Conservation (phyloP, 805 yeast species). For the Sugiyamaella americana region DNA sequence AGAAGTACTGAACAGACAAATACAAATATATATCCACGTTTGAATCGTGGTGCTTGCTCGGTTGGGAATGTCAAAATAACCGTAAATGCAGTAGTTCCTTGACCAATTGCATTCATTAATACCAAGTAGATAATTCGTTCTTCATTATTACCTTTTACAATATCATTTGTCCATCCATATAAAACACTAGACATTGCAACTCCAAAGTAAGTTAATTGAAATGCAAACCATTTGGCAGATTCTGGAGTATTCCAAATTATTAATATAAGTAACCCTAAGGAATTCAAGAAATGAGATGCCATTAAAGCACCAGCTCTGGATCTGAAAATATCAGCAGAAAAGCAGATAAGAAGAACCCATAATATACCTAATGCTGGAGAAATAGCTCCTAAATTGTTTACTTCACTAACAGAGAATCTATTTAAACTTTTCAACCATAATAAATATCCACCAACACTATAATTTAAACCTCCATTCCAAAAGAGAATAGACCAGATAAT, state of each 20-base stretch:
- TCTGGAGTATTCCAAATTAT: constrained; percentile 53
- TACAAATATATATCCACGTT: constrained; percentile 17
- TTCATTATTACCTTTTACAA: constrained; percentile 46
- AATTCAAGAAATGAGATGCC: constrained; percentile 47
- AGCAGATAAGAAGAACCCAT: constrained; percentile 26
- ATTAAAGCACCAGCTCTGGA: constrained; percentile 50
- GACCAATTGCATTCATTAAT: constrained; percentile 45
- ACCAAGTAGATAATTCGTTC: constrained; percentile 47
- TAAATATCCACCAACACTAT: constrained; percentile 49
- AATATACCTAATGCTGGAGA: constrained; percentile 57
- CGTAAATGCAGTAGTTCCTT: constrained; percentile 48
- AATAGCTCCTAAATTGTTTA: constrained; percentile 47
- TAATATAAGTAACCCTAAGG: constrained; percentile 46
- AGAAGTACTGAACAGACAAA: constrained; percentile 12
- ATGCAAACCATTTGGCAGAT: constrained; percentile 59
- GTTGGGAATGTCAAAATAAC: constrained; percentile 38
- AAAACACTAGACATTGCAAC: constrained; percentile 57
- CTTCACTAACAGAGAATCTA: constrained; percentile 38
- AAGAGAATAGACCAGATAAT: constrained; percentile 51
- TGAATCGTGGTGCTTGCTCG: constrained; percentile 18
- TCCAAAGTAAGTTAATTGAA: constrained; percentile 49
- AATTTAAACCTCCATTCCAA: constrained; percentile 46
- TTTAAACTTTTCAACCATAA: constrained; percentile 55
- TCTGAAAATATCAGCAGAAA: constrained; percentile 43
- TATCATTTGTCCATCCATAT: constrained; percentile 55